These are phyloP conservation scores for Naganishia vishniacii DNA, from an alignment of 768 basidiomycete species.

Conservation along the genomic window DNA sequence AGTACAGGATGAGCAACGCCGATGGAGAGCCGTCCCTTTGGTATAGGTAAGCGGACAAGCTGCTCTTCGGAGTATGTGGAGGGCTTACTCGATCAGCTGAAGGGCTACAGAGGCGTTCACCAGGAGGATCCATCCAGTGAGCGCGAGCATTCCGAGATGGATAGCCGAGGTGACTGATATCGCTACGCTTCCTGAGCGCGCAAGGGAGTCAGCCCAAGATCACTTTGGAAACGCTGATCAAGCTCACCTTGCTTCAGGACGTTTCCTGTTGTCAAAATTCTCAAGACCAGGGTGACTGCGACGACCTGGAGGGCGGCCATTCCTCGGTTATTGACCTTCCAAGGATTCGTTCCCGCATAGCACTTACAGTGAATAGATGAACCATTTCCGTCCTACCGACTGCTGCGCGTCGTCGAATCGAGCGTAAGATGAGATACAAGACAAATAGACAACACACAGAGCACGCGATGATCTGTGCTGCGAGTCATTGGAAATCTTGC, in stretches of 20 bases:
- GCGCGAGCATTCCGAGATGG: conserved; percentile 70
- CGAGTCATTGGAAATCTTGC: too few species aligned
- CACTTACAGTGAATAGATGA: conserved; percentile 41
- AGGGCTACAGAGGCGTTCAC: conserved; percentile 51
- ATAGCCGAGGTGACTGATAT: conserved; percentile 68
- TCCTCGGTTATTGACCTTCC: too few species aligned
- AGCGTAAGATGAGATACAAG: conserved; percentile 57
- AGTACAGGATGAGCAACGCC: conserved; percentile 55
- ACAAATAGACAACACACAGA: conserved; percentile 64
- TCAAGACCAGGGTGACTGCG: conserved; percentile 60
- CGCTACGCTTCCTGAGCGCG: conserved; percentile 54
- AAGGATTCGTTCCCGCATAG: too few species aligned
- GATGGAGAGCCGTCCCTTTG: conserved; percentile 37
- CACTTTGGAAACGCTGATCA: too few species aligned
- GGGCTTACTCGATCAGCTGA: conserved; percentile 85
- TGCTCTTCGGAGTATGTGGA: not conserved
- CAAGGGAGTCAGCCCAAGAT: not conserved
- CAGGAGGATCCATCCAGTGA: conserved; percentile 61
- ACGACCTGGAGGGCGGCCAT: conserved; percentile 29
- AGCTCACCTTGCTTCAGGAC: conserved; percentile 63
- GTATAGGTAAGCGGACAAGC: conserved; percentile 4
- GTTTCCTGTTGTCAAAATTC: conserved; percentile 73
- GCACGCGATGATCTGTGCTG: conserved; percentile 75
- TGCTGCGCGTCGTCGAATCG: conserved; percentile 71
- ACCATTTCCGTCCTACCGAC: conserved; percentile 59